Percentiles rank a stretch among this genome's conserved stretches.
Evolutionary conservation across 2,329 filamentous ascomycete genomes (phyloP).

Genomic region (Neurospora sp.): DNA sequence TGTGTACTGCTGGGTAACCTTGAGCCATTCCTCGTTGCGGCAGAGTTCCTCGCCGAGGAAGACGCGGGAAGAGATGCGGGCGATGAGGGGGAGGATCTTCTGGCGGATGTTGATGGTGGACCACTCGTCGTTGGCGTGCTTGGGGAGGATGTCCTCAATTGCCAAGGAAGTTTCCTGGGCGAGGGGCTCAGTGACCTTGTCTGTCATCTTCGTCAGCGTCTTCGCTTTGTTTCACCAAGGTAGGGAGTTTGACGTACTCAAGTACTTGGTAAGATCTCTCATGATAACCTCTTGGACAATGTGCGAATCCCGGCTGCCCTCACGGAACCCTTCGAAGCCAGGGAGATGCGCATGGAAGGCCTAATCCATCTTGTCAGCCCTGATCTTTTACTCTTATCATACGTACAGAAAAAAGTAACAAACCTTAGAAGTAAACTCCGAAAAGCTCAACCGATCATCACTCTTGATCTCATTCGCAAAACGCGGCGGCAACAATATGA

Average conservation of each 20-base stretch:
- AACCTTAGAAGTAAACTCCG: constrained; percentile 12
- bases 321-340: constrained; percentile 25
- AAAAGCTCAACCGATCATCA: constrained; percentile 23
- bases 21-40: constrained; percentile 37
- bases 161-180: constrained; percentile 25
- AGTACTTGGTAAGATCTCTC: constrained; percentile 12
- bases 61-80: constrained; percentile 38
- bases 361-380: neutral
- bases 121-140: constrained; percentile 26
- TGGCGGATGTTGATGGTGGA: constrained; percentile 25
- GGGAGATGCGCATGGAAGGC: constrained; percentile 11
- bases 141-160: constrained; percentile 24
- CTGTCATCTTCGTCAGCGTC: constrained; percentile 13
- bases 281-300: constrained; percentile 14
- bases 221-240: constrained; percentile 19
- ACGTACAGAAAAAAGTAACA: neutral
- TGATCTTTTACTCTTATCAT: too few relatives aligned
- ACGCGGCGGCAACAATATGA: constrained; percentile 20
- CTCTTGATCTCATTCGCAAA: constrained; percentile 27
- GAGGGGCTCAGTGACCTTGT: constrained; percentile 25
- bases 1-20: constrained; percentile 33
- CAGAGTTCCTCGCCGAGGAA: constrained; percentile 37
- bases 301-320: constrained; percentile 10
- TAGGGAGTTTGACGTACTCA: constrained; percentile 3
- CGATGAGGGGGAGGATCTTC: constrained; percentile 32